Evolutionary conservation across 345 rosid genomes (phyloP), one percentile per base, ranked within the genome.

Genomic region (Dipteronia sinensis): DNA sequence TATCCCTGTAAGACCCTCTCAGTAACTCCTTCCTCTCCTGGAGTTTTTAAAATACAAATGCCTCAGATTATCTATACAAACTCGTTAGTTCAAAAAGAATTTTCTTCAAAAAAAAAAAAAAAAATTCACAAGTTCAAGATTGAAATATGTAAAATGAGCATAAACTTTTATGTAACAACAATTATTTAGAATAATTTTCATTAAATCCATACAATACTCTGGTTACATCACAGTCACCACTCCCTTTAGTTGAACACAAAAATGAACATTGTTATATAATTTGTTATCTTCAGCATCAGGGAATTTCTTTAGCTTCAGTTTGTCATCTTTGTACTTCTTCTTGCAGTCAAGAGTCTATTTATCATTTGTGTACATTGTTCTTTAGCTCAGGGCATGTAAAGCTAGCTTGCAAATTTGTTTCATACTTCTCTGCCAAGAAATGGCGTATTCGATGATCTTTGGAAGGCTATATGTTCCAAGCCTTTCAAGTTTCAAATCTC

Each of bases 21-120:
- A 88, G 66, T 81, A 91, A 80, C 76, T 85, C 92, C 87, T 90
- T 90, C 85, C 94, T 85, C 81, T 89, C 92, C 94, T 90, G 87
- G 55, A 63, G 74, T 65, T 62, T 31, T 67, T 23, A 47, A 34
- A 29, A 69, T 23, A 15, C 40, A 70, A 51, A 34, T 66, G 29
- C 22, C 4, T 77, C 69, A 73, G 78, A 56, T 65, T 9, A 76
- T 62, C n/a, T 34, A 34, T 16, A 44, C 2, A 27, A 10, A 44
- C 10, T 17, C 38, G 4, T 34, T 4, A 34, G 38, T 34, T 34
- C 1, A 34, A 0, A 34, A 34, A 34, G 38, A 34, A 34, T 34
- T 34, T 34, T 34, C 38, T 34, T 34, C 38, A 34, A 34, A 4
- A 34, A 31, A 31, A 31, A 31, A 31, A 3, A 31, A 34, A 13